Percentiles rank a stretch among this genome's conserved stretches.
Conservation (phyloP, 495 filamentous ascomycete genomes). For the Talaromyces nanjingensis region DNA sequence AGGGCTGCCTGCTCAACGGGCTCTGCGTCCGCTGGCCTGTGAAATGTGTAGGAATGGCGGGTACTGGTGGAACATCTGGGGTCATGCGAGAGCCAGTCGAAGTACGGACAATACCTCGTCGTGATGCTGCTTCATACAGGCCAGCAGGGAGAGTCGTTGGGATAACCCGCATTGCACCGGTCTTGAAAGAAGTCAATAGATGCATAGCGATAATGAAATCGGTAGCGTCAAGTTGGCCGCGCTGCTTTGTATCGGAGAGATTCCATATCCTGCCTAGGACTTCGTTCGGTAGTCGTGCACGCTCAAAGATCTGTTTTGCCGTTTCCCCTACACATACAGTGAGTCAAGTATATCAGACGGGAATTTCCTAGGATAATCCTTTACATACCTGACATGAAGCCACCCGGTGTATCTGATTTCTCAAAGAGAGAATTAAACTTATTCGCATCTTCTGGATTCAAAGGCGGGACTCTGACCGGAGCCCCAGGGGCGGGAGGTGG, state of each 20-base stretch:
- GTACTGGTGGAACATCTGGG: conserved; percentile 39
- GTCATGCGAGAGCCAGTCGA: conserved; percentile 37
- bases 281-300: conserved; percentile 83
- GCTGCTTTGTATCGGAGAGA: conserved; percentile 84
- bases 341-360: neutral
- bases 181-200: conserved; percentile 83
- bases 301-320: conserved; percentile 92
- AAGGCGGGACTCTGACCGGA: conserved; percentile 81
- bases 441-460: conserved; percentile 80
- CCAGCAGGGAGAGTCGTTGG: conserved; percentile 77
- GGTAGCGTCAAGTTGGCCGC: conserved; percentile 78
- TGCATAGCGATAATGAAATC: conserved; percentile 99
- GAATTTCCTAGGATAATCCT: neutral
- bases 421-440: conserved; percentile 86
- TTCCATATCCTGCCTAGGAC: conserved; percentile 90
- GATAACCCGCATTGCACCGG: conserved; percentile 67
- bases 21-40: conserved; percentile 66
- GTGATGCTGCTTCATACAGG: conserved; percentile 85
- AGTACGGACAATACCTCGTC: conserved; percentile 48
- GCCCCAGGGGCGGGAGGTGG: conserved; percentile 54
- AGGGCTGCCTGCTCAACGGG: conserved; percentile 57
- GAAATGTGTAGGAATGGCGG: conserved; percentile 66
- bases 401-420: conserved; percentile 70
- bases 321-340: conserved; percentile 50
- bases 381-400: conserved; percentile 65